These are phyloP conservation scores for Fraxinus cuspidata DNA, from an alignment of 257 asterid genomes.

Conservation along the genomic window DNA sequence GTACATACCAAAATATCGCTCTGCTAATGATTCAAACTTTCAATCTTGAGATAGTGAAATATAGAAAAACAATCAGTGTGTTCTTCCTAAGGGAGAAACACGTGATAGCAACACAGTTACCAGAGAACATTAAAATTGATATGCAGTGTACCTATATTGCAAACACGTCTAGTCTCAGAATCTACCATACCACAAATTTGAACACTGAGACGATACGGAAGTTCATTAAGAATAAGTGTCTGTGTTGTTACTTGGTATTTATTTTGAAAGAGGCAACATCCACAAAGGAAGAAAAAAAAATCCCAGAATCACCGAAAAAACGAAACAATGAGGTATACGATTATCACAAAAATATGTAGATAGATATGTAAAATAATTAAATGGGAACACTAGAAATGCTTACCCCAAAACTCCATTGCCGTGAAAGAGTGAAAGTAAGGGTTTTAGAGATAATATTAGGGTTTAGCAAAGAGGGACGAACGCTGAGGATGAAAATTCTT, in stretches of 20 bases:
- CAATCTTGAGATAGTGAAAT: not conserved
- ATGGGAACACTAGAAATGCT: not conserved
- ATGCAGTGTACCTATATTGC: not conserved
- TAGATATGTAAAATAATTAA: not conserved
- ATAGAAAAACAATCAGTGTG: not conserved
- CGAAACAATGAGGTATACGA: not conserved
- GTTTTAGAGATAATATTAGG: constrained; percentile 32
- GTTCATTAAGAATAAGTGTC: not conserved
- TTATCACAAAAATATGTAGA: not conserved
- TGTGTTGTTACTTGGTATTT: not conserved
- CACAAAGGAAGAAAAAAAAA: not conserved
- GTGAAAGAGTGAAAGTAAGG: constrained; percentile 7
- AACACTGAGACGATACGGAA: not conserved
- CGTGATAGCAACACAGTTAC: not conserved
- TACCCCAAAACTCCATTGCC: constrained; percentile 78
- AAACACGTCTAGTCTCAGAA: not conserved
- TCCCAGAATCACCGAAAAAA: not conserved
- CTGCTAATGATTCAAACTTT: not conserved
- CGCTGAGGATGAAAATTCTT: not conserved
- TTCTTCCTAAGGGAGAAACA: not conserved
- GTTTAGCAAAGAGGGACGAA: constrained; percentile 20
- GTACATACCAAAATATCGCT: not conserved
- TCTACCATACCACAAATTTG: not conserved
- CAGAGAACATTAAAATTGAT: not conserved
- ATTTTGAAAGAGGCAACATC: not conserved